Conservation (phyloP, 2,329 filamentous ascomycete species). For the Exserohilum rostratum region DNA sequence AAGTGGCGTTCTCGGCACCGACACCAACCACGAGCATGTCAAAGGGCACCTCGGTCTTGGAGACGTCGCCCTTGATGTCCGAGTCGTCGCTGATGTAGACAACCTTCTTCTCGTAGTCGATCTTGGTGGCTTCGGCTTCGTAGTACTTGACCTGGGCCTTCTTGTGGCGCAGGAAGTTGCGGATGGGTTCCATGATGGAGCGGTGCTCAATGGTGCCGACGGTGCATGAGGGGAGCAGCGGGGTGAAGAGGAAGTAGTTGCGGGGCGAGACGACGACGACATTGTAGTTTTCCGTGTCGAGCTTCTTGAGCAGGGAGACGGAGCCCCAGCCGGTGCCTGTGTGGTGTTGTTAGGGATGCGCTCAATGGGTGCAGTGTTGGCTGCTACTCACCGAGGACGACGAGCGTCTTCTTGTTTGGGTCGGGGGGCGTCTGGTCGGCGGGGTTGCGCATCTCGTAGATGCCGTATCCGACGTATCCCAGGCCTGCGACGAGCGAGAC, state of each 20-base stretch:
- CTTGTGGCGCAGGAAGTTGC: conserved; percentile 94
- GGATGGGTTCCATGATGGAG: conserved; percentile 99
- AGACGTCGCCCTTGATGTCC: conserved; percentile 83
- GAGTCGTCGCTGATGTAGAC: conserved; percentile 91
- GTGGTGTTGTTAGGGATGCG: conserved; percentile 18
- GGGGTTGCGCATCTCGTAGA: conserved; percentile 84
- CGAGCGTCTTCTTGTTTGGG: conserved; percentile 93
- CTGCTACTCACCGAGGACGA: conserved; percentile 77
- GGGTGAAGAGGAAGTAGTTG: conserved; percentile 99
- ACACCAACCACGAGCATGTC: conserved; percentile 98
- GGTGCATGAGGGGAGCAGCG: conserved; percentile 94
- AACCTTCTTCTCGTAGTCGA: conserved; percentile 89
- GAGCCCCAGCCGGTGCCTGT: conserved; percentile 95
- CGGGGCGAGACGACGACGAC: conserved; percentile 96
- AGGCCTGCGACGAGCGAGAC: conserved; percentile 72
- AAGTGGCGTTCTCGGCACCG: conserved; percentile 97
- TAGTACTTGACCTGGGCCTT: conserved; percentile 93
- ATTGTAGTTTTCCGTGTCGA: conserved; percentile 99
- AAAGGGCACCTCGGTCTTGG: conserved; percentile 88
- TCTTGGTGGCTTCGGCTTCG: conserved; percentile 95
- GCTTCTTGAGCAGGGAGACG: conserved; percentile 95
- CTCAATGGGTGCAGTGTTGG: background rate
- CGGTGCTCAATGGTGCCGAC: conserved; percentile 98
- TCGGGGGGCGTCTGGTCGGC: conserved; percentile 79
- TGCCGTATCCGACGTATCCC: conserved; percentile 76